Conservation (phyloP, 768 basidiomycete species). For the Sutorius australiensis region DNA sequence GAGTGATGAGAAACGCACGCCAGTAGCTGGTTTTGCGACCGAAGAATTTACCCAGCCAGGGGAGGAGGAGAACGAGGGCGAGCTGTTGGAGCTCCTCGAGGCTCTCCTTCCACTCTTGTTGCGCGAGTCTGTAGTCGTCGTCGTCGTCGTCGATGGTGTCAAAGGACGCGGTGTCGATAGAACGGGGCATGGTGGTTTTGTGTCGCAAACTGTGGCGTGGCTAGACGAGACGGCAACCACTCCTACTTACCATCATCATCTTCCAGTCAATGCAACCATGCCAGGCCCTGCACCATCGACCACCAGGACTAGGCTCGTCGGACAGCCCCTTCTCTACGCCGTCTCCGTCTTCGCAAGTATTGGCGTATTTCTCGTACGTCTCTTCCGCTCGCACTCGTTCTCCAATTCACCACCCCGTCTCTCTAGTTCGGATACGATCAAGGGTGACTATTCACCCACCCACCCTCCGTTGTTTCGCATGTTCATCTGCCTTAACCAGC, state of each 20-base stretch:
- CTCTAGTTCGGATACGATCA: slow-evolving; percentile 81
- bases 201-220: slow-evolving; percentile 1
- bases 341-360: slow-evolving; percentile 80
- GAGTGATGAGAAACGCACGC: slow-evolving; percentile 49
- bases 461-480: background rate
- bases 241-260: slow-evolving; percentile 16
- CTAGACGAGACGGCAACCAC: background rate
- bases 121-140: slow-evolving; percentile 72
- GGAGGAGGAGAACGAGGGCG: slow-evolving; percentile 73
- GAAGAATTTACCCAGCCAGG: slow-evolving; percentile 84
- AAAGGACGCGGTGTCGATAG: slow-evolving; percentile 56
- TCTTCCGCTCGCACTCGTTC: background rate
- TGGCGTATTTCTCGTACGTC: slow-evolving; percentile 77
- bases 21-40: slow-evolving; percentile 84
- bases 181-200: slow-evolving; percentile 55
- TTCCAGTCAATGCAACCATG: slow-evolving; percentile 52
- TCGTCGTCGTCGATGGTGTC: slow-evolving; percentile 54
- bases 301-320: slow-evolving; percentile 58
- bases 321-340: slow-evolving; percentile 72
- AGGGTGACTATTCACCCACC: slow-evolving; percentile 46
- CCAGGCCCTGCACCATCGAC: slow-evolving; percentile 27
- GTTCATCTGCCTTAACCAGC: slow-evolving; percentile 34
- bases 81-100: slow-evolving; percentile 80
- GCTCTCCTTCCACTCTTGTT: slow-evolving; percentile 93
- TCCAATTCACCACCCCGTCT: background rate